Evolutionary conservation across 495 filamentous ascomycete species (phyloP).

Genomic region (Podospora appendiculata): DNA sequence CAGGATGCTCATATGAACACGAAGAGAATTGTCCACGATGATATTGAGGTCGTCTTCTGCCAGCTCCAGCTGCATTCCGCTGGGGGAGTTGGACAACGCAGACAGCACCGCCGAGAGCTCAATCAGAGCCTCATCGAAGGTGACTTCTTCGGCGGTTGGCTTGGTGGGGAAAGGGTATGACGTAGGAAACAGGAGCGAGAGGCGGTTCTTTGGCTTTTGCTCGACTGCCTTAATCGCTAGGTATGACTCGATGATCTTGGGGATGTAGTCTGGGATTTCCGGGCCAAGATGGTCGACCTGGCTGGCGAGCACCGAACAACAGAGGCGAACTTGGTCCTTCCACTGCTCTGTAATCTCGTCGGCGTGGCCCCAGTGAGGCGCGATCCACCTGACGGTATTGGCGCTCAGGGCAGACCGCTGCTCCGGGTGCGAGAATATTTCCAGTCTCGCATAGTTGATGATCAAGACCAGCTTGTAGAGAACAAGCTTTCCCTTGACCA

Average conservation of each 20-base stretch:
- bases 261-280: conserved; percentile 77
- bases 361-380: conserved; percentile 83
- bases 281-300: conserved; percentile 73
- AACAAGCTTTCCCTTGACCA: conserved; percentile 87
- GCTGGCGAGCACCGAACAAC: conserved; percentile 81
- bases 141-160: conserved; percentile 48
- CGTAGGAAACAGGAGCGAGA: conserved; percentile 84
- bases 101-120: conserved; percentile 86
- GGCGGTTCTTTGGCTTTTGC: conserved; percentile 54
- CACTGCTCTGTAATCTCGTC: conserved; percentile 73
- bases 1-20: conserved; percentile 83
- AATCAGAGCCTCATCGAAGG: conserved; percentile 83
- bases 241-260: conserved; percentile 86
- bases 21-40: conserved; percentile 65
- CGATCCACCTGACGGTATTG: conserved; percentile 85
- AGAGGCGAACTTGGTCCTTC: conserved; percentile 86
- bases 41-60: conserved; percentile 68
- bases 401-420: conserved; percentile 64
- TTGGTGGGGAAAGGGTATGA: conserved; percentile 83
- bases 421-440: conserved; percentile 69
- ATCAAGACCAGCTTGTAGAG: conserved; percentile 90
- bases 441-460: conserved; percentile 74
- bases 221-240: conserved; percentile 60
- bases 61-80: conserved; percentile 58
- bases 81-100: conserved; percentile 64